Percentiles rank a stretch among this genome's conserved stretches.
These are phyloP conservation scores for Boletus tylopilopsis DNA, from an alignment of 768 basidiomycete genomes.

Conservation along the genomic window DNA sequence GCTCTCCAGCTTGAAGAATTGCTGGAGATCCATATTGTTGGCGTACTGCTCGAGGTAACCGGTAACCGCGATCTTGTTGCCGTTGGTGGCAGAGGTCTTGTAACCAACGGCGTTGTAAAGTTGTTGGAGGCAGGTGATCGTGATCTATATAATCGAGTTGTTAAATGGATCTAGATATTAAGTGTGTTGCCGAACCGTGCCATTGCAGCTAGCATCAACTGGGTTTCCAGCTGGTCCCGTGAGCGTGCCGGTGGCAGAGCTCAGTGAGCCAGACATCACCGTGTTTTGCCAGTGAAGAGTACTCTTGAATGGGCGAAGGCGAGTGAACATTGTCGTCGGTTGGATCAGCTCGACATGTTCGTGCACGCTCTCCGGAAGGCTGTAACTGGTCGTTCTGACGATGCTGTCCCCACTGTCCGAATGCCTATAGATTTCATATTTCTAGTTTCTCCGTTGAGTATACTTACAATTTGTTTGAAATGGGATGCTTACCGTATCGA, in stretches of 20 bases:
- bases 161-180: neutral
- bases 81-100: constrained; percentile 37
- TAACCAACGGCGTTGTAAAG: constrained; percentile 53
- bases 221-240: constrained; percentile 32
- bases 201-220: constrained; percentile 48
- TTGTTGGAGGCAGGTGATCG: constrained; percentile 49
- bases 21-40: constrained; percentile 49
- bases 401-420: constrained; percentile 47
- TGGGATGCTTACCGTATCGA: constrained; percentile 51
- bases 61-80: constrained; percentile 52
- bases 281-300: constrained; percentile 34
- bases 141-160: constrained; percentile 33
- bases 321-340: constrained; percentile 67
- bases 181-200: constrained; percentile 17
- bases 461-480: neutral
- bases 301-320: constrained; percentile 40
- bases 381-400: constrained; percentile 67
- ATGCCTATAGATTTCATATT: constrained; percentile 62
- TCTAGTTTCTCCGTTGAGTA: constrained; percentile 33
- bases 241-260: constrained; percentile 12
- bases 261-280: neutral
- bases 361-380: constrained; percentile 56
- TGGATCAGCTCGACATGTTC: constrained; percentile 65
- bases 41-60: constrained; percentile 52
- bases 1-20: constrained; percentile 46